Percentiles rank a stretch among this genome's conserved stretches.
These are phyloP conservation scores for Hypoxylon sp. DNA, from an alignment of 2,329 filamentous ascomycete genomes.

Conservation along the genomic window DNA sequence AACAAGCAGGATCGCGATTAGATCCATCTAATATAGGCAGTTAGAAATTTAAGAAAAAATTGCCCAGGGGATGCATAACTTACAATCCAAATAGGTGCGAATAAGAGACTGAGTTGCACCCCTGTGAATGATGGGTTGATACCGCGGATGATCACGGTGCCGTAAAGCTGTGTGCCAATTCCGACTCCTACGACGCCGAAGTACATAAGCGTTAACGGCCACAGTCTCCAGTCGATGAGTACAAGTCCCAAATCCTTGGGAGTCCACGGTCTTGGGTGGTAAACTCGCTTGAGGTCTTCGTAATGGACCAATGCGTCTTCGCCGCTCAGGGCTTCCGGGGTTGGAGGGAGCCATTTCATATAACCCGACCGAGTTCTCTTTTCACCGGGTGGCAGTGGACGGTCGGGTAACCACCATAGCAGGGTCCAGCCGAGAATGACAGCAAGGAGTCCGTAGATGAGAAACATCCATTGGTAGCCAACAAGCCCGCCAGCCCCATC, in stretches of 20 bases:
- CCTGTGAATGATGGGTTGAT: constrained; percentile 80
- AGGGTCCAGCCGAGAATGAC: constrained; percentile 77
- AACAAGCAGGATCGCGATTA: constrained; percentile 85
- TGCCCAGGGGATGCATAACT: constrained; percentile 51
- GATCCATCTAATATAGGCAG: constrained; percentile 77
- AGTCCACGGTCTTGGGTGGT: constrained; percentile 79
- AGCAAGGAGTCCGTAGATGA: constrained; percentile 83
- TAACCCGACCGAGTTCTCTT: constrained; percentile 62
- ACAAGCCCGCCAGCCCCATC: constrained; percentile 80
- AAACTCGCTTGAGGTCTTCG: constrained; percentile 82
- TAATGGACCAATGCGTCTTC: constrained; percentile 87
- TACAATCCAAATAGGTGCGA: constrained; percentile 92
- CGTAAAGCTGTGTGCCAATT: constrained; percentile 89
- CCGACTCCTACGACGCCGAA: constrained; percentile 94
- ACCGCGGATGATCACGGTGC: constrained; percentile 83
- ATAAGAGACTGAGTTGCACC: constrained; percentile 82
- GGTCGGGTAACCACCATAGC: constrained; percentile 91
- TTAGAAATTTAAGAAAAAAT: constrained; percentile 17
- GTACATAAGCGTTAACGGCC: constrained; percentile 90
- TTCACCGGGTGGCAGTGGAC: constrained; percentile 80
- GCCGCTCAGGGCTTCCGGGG: constrained; percentile 77
- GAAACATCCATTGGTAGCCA: constrained; percentile 93
- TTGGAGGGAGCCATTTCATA: constrained; percentile 74
- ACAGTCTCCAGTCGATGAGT: constrained; percentile 86
- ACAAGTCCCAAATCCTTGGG: constrained; percentile 76